phyloP scores from a whole-genome alignment of 495 filamentous ascomycete genomes.

The Aspergillus wentii region DNA sequence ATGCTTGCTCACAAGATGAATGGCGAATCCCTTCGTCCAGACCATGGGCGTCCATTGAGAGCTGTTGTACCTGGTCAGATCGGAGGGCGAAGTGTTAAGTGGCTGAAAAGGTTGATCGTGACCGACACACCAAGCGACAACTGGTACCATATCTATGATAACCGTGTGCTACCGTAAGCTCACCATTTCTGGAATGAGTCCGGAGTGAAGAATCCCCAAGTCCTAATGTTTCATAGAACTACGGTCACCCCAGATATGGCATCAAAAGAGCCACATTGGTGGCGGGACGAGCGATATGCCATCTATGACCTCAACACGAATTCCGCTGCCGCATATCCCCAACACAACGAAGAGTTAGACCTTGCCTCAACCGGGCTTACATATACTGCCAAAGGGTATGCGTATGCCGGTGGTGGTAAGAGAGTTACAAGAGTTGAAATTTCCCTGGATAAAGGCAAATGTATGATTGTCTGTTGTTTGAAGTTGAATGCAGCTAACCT shows the following conservation, averaged over 20 bases:
- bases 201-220: not conserved
- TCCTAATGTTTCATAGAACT: conserved; percentile 42
- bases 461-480: no score
- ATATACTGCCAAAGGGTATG: conserved; percentile 77
- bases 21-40: conserved; percentile 74
- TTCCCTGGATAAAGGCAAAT: conserved; percentile 76
- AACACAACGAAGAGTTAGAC: conserved; percentile 70
- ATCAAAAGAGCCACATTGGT: conserved; percentile 69
- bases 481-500: no score
- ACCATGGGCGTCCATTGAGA: conserved; percentile 83
- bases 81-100: conserved; percentile 91
- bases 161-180: conserved; percentile 72
- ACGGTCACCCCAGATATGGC: conserved; percentile 82
- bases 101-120: conserved; percentile 80
- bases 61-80: conserved; percentile 91
- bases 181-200: conserved; percentile 1
- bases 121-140: conserved; percentile 80
- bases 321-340: conserved; percentile 75
- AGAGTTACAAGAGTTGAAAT: conserved; percentile 80
- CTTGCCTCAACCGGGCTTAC: conserved; percentile 40
- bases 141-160: conserved; percentile 97
- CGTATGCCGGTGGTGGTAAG: conserved; percentile 86
- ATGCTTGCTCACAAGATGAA: conserved; percentile 95
- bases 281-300: conserved; percentile 89
- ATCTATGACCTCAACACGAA: conserved; percentile 94